These are phyloP conservation scores for Corynespora cassiicola DNA, from an alignment of 2,329 filamentous ascomycete genomes.

Conservation along the genomic window DNA sequence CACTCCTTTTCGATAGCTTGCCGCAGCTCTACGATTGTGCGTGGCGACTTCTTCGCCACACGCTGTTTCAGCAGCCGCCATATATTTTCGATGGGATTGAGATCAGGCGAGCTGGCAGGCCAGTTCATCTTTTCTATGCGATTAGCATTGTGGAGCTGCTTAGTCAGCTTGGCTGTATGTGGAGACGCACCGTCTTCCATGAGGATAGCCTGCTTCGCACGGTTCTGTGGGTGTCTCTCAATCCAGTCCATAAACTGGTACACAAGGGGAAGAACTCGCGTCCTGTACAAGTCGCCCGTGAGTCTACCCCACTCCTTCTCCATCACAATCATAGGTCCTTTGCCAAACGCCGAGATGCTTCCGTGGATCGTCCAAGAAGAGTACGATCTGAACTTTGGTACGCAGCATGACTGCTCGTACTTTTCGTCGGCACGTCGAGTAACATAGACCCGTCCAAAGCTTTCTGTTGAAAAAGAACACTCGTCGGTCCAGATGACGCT, in stretches of 20 bases:
- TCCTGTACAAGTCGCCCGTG: conserved; percentile 9
- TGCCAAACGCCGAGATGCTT: conserved; percentile 16
- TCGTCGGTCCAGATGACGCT: conserved; percentile 18
- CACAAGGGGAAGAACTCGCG: conserved; percentile 11
- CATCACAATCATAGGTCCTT: conserved; percentile 9
- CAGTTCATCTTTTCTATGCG: conserved; percentile 12
- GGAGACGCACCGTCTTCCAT: conserved; percentile 18
- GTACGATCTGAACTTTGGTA: conserved; percentile 18
- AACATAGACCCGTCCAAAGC: conserved; percentile 14
- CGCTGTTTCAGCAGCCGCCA: conserved; percentile 18
- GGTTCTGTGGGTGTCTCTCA: conserved; percentile 8
- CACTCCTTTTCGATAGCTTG: conserved; percentile 16
- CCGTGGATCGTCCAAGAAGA: conserved; percentile 16
- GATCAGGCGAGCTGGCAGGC: conserved; percentile 17
- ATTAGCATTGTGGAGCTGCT: conserved; percentile 8
- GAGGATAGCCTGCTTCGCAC: conserved; percentile 6
- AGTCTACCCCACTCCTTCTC: conserved; percentile 14
- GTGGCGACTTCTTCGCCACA: conserved; percentile 11
- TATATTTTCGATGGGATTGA: conserved; percentile 20
- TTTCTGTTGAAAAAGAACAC: conserved; percentile 10
- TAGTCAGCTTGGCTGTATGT: conserved; percentile 14
- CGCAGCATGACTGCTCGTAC: conserved; percentile 15
- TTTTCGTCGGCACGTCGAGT: conserved; percentile 16
- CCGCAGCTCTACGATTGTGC: conserved; percentile 9
- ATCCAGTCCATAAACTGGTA: conserved; percentile 15